Evolutionary conservation across 1,284 basidiomycete species (phyloP).

Genomic region (Leccinum angustisporum): DNA sequence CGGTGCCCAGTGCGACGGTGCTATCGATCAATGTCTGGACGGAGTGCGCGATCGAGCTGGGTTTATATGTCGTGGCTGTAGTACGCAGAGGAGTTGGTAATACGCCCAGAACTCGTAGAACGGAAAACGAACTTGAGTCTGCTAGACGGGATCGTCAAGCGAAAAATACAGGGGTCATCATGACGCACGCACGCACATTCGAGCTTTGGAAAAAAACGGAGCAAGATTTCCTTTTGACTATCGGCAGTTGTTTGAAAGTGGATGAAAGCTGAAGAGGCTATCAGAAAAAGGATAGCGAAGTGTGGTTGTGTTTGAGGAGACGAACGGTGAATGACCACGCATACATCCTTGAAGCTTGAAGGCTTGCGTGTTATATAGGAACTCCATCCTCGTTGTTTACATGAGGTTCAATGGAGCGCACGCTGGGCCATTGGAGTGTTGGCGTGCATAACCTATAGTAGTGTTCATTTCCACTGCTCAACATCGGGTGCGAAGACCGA

Average conservation of each 20-base stretch:
- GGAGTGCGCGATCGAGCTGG: background rate
- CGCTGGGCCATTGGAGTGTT: background rate
- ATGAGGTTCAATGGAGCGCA: background rate
- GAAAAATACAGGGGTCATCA: background rate
- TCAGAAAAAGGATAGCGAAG: background rate
- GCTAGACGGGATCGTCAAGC: background rate
- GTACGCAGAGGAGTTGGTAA: background rate
- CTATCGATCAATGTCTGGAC: constrained; percentile 8
- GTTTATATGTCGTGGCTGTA: background rate
- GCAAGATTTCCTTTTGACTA: too few relatives aligned
- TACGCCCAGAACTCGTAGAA: background rate
- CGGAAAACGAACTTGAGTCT: background rate
- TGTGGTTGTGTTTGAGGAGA: constrained; percentile 8
- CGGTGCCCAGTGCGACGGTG: background rate
- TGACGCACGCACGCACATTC: constrained; percentile 3
- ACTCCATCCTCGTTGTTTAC: background rate
- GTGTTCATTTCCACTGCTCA: too few relatives aligned
- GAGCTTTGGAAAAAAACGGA: background rate
- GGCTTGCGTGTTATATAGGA: constrained; percentile 9
- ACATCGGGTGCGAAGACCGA: background rate
- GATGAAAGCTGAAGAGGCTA: background rate
- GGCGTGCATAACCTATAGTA: too few relatives aligned
- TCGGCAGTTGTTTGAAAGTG: background rate
- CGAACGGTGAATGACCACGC: background rate
- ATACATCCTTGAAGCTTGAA: background rate